phyloP scores from a whole-genome alignment of 2,329 filamentous ascomycete species.

The Fusarium pseudograminearum region DNA sequence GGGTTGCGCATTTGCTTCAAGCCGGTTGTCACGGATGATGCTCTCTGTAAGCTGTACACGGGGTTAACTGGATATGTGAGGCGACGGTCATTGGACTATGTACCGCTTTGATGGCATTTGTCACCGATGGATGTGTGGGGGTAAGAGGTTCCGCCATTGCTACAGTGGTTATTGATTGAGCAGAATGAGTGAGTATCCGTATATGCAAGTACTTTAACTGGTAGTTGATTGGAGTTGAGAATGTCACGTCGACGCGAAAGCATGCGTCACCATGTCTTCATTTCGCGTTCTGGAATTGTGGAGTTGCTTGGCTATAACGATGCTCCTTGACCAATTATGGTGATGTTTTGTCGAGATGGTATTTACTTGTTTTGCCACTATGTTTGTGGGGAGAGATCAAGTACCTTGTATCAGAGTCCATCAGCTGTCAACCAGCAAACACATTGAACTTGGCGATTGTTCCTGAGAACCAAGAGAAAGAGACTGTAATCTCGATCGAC shows the following conservation, averaged over 20 bases:
- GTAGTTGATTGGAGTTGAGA: not conserved
- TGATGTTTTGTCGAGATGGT: not conserved
- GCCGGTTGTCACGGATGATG: not conserved
- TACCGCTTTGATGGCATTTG: not conserved
- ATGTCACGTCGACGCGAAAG: too few relatives aligned
- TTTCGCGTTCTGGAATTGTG: not conserved
- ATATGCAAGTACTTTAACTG: not conserved
- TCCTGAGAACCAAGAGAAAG: not conserved
- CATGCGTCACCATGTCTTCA: not conserved
- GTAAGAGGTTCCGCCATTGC: not conserved
- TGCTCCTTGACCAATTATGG: not conserved
- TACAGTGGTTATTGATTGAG: not conserved
- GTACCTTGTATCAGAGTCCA: not conserved
- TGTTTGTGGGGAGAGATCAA: not conserved
- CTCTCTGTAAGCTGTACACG: not conserved
- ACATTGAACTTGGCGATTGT: not conserved
- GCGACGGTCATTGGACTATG: accelerated
- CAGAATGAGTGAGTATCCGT: not conserved
- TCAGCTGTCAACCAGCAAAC: not conserved
- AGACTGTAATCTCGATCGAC: not conserved
- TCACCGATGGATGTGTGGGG: not conserved
- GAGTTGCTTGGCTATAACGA: not conserved
- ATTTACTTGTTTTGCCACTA: not conserved
- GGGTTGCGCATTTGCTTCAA: not conserved
- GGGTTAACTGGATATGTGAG: not conserved